These are phyloP conservation scores for Pyrenochaeta sp. DNA, from an alignment of 2,329 filamentous ascomycete species.

Conservation along the genomic window DNA sequence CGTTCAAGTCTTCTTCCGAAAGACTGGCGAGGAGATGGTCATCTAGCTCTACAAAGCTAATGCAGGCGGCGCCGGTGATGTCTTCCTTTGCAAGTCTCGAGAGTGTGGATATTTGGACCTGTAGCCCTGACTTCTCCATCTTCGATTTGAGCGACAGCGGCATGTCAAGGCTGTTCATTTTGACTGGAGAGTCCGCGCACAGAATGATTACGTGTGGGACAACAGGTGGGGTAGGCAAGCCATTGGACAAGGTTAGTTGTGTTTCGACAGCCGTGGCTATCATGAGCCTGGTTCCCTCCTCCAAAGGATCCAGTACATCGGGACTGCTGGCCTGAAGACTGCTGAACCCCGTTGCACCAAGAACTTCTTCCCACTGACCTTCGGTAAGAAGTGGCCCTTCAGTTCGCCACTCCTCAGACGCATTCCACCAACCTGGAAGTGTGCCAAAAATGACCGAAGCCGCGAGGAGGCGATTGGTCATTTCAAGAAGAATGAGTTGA, in stretches of 20 bases:
- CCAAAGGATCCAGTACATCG: conserved; percentile 14
- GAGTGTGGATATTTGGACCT: conserved; percentile 10
- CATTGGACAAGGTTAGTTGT: conserved; percentile 6
- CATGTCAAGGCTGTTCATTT: conserved; percentile 12
- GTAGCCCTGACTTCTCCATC: conserved; percentile 9
- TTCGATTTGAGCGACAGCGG: conserved; percentile 9
- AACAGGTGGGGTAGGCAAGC: conserved; percentile 9
- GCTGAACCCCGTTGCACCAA: conserved; percentile 43
- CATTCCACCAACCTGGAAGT: conserved; percentile 35
- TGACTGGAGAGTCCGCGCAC: conserved; percentile 12
- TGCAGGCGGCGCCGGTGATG: conserved; percentile 9
- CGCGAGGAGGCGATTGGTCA: conserved; percentile 17
- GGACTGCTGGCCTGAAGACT: conserved; percentile 23
- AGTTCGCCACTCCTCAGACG: conserved; percentile 32
- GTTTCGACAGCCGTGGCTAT: conserved; percentile 16
- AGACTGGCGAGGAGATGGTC: conserved; percentile 11
- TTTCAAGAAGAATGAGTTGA: conserved; percentile 55
- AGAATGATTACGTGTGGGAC: conserved; percentile 12
- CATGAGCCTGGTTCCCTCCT: conserved; percentile 22
- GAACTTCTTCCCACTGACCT: conserved; percentile 41
- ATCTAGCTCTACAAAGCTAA: conserved; percentile 22
- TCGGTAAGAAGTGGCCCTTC: conserved; percentile 40
- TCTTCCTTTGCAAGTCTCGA: conserved; percentile 7
- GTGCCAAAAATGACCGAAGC: conserved; percentile 29
- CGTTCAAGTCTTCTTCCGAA: conserved; percentile 4